phyloP scores from a whole-genome alignment of 768 basidiomycete genomes.

The Mycena polygramma region DNA sequence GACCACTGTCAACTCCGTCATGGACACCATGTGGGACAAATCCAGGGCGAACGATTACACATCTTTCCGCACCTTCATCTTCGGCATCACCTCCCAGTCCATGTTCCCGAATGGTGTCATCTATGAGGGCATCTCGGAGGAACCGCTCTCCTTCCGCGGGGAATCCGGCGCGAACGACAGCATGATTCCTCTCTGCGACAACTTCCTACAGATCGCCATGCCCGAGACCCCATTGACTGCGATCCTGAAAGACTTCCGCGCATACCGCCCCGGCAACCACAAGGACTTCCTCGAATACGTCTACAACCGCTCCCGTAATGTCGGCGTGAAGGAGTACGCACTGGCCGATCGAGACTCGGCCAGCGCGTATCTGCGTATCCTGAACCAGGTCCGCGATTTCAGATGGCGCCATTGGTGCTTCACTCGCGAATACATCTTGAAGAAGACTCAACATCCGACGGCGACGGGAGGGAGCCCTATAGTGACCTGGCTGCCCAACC shows the following conservation, averaged over 20 bases:
- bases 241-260: slow-evolving; percentile 48
- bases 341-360: slow-evolving; percentile 35
- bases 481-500: slow-evolving; percentile 38
- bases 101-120: slow-evolving; percentile 51
- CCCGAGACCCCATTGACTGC: slow-evolving; percentile 46
- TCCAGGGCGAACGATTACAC: slow-evolving; percentile 45
- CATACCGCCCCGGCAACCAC: slow-evolving; percentile 47
- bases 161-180: slow-evolving; percentile 49
- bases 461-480: slow-evolving; percentile 44
- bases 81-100: slow-evolving; percentile 47
- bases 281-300: slow-evolving; percentile 45
- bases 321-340: slow-evolving; percentile 40
- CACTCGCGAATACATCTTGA: slow-evolving; percentile 49
- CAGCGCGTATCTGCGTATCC: slow-evolving; percentile 41
- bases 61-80: slow-evolving; percentile 51
- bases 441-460: slow-evolving; percentile 42
- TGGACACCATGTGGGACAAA: slow-evolving; percentile 47
- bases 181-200: slow-evolving; percentile 50
- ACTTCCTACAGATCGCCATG: slow-evolving; percentile 47
- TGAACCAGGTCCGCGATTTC: slow-evolving; percentile 47
- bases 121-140: slow-evolving; percentile 48
- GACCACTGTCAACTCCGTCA: slow-evolving; percentile 34
- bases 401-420: slow-evolving; percentile 51
- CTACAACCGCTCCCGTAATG: slow-evolving; percentile 34
- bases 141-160: slow-evolving; percentile 48